Conservation (phyloP, 352 stramenopile species). For the Phytophthora agathidicida region DNA sequence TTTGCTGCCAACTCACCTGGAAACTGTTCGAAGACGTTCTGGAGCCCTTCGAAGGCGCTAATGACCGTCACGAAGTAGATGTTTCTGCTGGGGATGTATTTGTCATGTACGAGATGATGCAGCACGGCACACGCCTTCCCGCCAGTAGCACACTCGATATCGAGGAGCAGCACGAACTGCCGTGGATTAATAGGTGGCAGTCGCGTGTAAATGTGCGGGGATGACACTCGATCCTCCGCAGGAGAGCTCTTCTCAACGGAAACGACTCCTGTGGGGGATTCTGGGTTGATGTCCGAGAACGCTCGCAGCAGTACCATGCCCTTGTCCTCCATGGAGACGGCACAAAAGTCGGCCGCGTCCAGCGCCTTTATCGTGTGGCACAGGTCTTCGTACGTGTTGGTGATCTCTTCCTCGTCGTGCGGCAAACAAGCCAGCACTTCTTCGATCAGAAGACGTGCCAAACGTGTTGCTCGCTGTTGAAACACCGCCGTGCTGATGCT, state of each 20-base stretch:
- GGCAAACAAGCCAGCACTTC: conserved; percentile 41
- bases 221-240: not conserved
- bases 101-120: conserved; percentile 34
- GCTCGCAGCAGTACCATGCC: conserved; percentile 28
- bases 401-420: conserved; percentile 32
- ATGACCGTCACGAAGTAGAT: conserved; percentile 65
- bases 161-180: conserved; percentile 49
- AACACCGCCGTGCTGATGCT: conserved; percentile 31
- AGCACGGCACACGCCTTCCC: conserved; percentile 38
- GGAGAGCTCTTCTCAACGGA: conserved; percentile 10
- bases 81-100: conserved; percentile 19
- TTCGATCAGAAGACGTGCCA: conserved; percentile 46
- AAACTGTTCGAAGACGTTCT: conserved; percentile 45
- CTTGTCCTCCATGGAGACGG: conserved; percentile 36
- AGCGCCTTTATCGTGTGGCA: conserved; percentile 20
- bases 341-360: conserved; percentile 32
- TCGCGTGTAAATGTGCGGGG: conserved; percentile 23
- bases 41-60: conserved; percentile 40
- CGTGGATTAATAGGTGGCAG: conserved; percentile 31
- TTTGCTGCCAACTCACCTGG: conserved; percentile 52
- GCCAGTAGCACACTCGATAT: conserved; percentile 46
- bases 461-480: conserved; percentile 29
- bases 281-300: conserved; percentile 31
- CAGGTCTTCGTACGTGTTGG: conserved; percentile 30
- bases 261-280: conserved; percentile 30